phyloP scores from a whole-genome alignment of 2,329 filamentous ascomycete genomes.

The Penicillium sp. region DNA sequence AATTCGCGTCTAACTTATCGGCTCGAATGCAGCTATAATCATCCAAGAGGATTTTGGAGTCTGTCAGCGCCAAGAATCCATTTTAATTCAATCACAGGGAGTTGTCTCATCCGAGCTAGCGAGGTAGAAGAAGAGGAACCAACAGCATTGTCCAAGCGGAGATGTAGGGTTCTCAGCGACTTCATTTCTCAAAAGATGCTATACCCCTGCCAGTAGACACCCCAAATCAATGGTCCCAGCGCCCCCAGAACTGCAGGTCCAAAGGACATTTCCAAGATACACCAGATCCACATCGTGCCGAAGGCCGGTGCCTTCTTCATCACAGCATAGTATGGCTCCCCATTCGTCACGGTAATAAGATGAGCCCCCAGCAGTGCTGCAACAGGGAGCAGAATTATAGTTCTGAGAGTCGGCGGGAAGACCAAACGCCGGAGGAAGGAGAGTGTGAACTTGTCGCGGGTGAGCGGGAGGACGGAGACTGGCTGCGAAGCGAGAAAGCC shows the following conservation, averaged over 20 bases:
- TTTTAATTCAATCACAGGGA: too few relatives aligned
- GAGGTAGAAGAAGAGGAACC: not conserved
- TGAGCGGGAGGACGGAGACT: conserved; percentile 30
- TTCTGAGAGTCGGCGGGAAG: conserved; percentile 37
- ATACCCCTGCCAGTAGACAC: conserved; percentile 57
- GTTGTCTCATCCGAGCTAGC: too few relatives aligned
- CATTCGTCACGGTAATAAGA: conserved; percentile 79
- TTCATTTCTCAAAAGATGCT: conserved; percentile 34
- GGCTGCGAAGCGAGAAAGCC: conserved; percentile 11
- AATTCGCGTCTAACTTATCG: too few relatives aligned
- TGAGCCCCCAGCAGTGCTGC: conserved; percentile 65
- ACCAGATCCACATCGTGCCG: conserved; percentile 91
- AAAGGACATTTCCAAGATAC: conserved; percentile 81
- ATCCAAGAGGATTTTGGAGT: too few relatives aligned
- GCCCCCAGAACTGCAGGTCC: conserved; percentile 62
- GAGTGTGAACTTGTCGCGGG: conserved; percentile 26
- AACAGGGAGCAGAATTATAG: conserved; percentile 36
- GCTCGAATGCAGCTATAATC: too few relatives aligned
- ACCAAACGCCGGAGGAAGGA: conserved; percentile 32
- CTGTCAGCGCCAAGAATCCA: too few relatives aligned
- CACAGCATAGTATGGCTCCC: conserved; percentile 76
- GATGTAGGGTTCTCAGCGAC: not conserved
- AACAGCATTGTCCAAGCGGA: not conserved
- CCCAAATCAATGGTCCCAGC: conserved; percentile 52
- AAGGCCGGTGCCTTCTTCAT: conserved; percentile 92